Base-by-base conservation (phyloP, 495 filamentous ascomycete species). In the Annulohypoxylon moriforme region DNA sequence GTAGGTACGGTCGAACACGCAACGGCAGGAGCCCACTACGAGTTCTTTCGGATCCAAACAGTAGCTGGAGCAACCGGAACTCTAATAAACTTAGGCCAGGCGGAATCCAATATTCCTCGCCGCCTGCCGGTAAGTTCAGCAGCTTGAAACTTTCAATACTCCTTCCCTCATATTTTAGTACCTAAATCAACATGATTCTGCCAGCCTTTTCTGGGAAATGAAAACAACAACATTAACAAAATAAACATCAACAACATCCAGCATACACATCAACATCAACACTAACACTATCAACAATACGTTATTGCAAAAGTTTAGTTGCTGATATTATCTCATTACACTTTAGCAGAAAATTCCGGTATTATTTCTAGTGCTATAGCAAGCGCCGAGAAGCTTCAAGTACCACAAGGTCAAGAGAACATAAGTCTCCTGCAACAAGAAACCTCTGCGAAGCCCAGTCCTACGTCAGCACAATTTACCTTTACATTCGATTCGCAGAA, bases 311-410 rank as follows among this genome's bases (percentile, higher is more conserved):
- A 64, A 4, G 40, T 9, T 62, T 47, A 50, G 18, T 60, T 33
- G 40, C 72, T 77, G 60, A 75, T 31, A 25, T 22, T 50, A 49
- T 72, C 29, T 42, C 6, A 1, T 52, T 38, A 36, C 50, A 27
- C 42, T 22, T 58, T 27, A 79, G 77, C 56, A 67, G 82, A 86
- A 74, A 89, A 89, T 70, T 85, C 87, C 67, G 94, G 93, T 55
- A 96, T 97, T 68, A 97, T 98, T 62, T 94, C 86, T 14, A 85
- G 89, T 50, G 94, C 94, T n/a, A 96, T 96, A 74, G 93, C 94
- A 9, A 95, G 92, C 75, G 93, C 94, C 24, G 93, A 92, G 52
- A 91, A 92, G 59, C 84, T 88, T 16, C 86, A 90, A 10, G 83
- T 88, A 3, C 81, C 81, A 1, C 83, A 81, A 70, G 90, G 89